Evolutionary conservation across 495 filamentous ascomycete species (phyloP), one percentile per base, ranked within the genome.

Genomic region (Xylaria intraflava): DNA sequence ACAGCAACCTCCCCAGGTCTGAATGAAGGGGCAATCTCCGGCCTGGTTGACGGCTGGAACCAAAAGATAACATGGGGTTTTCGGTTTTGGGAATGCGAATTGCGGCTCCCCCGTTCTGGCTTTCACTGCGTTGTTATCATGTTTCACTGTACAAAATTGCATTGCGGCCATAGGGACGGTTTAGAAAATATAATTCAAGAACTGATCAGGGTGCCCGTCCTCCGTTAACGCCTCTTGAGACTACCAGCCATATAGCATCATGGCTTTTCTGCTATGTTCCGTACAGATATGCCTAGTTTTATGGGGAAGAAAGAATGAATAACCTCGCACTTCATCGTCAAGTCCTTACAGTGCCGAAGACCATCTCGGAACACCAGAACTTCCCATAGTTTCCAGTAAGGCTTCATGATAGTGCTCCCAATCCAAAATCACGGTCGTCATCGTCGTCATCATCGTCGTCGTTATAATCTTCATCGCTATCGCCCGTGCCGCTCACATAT

Each of bases 141-240:
- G 35, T n/a, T 38, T n/a, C n/a, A 52, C 41, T 62, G 55, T 61
- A 65, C 49, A 59, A 64, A 56, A 54, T 58, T 52, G 39, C 52
- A 60, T 58, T 49, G 45, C 46, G n/a, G 51, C 29, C 31, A 47
- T 57, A 46, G 22, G 40, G 39, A 23, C 30, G 30, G 35, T 23
- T 49, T 31, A 51, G 12, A 43, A 42, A 46, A 44, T 53, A 22
- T 27, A 33, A 44, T 12, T 30, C 24, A 12, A 22, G 43, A 22
- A 22, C 26, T 19, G 12, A 43, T 43, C n/a, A 10, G 17, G 26
- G 6, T 42, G 11, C 43, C 47, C 27, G 20, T 19, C 16, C 38
- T 12, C 48, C n/a, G n/a, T n/a, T 16, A 51, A 50, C 56, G 46
- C 61, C 58, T 24, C 48, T 38, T 1, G 11, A 19, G n/a, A 4